Evolutionary conservation across 306 rosid genomes (phyloP).

Genomic region (Acacia acuminata): DNA sequence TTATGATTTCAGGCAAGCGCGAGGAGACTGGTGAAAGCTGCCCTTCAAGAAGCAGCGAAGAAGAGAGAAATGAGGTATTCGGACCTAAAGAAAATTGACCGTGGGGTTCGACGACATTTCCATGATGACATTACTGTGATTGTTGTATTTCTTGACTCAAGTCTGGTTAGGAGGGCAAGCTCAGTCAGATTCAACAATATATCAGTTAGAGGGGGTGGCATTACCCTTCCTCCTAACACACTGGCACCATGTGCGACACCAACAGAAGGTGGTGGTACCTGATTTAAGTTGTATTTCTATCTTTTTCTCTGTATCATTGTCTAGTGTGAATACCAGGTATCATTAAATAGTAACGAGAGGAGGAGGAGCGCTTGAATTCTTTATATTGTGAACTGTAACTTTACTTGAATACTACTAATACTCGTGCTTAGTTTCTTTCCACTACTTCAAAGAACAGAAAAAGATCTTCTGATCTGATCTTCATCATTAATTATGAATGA

Average conservation of each 20-base stretch:
- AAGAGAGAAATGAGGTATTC: slow-evolving; percentile 99
- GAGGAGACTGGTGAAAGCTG: slow-evolving; percentile 77
- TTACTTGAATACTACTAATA: slow-evolving; percentile 60
- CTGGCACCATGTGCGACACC: slow-evolving; percentile 72
- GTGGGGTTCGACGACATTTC: slow-evolving; percentile 98
- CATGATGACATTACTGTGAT: slow-evolving; percentile 96
- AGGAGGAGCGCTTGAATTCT: slow-evolving; percentile 71
- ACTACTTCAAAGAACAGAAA: slow-evolving; percentile 37
- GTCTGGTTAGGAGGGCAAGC: slow-evolving; percentile 72
- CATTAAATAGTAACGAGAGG: slow-evolving; percentile 49
- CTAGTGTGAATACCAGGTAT: slow-evolving; percentile 86
- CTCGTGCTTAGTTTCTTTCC: slow-evolving; percentile 62
- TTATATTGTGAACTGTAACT: slow-evolving; percentile 65
- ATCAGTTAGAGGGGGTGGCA: slow-evolving; percentile 89
- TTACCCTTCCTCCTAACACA: slow-evolving; percentile 66
- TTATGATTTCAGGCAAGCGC: slow-evolving; percentile 87
- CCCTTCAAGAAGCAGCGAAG: slow-evolving; percentile 78
- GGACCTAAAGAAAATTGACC: slow-evolving; percentile 90
- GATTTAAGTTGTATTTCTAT: slow-evolving; percentile 42
- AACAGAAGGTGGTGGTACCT: slow-evolving; percentile 57
- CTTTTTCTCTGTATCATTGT: slow-evolving; percentile 50
- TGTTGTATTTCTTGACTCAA: slow-evolving; percentile 82
- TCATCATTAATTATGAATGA: background rate
- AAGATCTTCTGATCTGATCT: slow-evolving; percentile 46
- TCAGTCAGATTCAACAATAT: slow-evolving; percentile 57